A percentile compares a stretch with the other conserved stretches of the same genome.
Evolutionary conservation across 768 basidiomycete species (phyloP).

Genomic region (Leccinum subgranulosum): DNA sequence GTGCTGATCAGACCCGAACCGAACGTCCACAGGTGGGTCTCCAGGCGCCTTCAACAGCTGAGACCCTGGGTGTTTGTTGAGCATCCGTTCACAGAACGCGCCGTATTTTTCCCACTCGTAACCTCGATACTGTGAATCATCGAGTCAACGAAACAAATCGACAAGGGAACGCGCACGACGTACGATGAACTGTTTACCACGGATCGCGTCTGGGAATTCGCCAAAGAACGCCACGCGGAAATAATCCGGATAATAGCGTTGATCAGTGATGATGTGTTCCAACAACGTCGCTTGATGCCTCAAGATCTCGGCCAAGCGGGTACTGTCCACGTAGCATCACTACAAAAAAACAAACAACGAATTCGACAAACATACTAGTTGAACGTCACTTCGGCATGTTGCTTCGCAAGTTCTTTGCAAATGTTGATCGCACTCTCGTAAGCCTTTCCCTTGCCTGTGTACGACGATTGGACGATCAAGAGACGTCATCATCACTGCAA

Average conservation of each 20-base stretch:
- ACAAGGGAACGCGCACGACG: slow-evolving; percentile 15
- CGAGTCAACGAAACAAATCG: background rate
- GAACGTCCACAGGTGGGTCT: slow-evolving; percentile 79
- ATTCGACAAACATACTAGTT: slow-evolving; percentile 63
- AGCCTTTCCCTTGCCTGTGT: slow-evolving; percentile 88
- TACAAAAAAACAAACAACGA: background rate
- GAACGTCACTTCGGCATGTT: slow-evolving; percentile 87
- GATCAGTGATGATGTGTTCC: slow-evolving; percentile 80
- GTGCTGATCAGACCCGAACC: slow-evolving; percentile 75
- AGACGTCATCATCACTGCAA: background rate
- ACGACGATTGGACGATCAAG: slow-evolving; percentile 1
- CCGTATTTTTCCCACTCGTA: slow-evolving; percentile 94
- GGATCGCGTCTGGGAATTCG: slow-evolving; percentile 80
- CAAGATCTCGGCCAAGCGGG: slow-evolving; percentile 80
- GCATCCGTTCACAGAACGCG: slow-evolving; percentile 86
- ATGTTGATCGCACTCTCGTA: slow-evolving; percentile 94
- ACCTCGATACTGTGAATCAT: slow-evolving; percentile 70
- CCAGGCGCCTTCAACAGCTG: slow-evolving; percentile 69
- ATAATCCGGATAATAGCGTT: slow-evolving; percentile 88
- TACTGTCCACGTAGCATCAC: slow-evolving; percentile 39
- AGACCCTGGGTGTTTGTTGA: slow-evolving; percentile 85
- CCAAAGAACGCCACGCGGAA: slow-evolving; percentile 94
- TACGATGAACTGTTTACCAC: slow-evolving; percentile 90
- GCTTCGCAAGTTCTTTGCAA: slow-evolving; percentile 85
- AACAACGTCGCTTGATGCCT: slow-evolving; percentile 83